Percentiles rank a stretch among this genome's conserved stretches.
phyloP scores from a whole-genome alignment of 2,329 filamentous ascomycete genomes.

The Colletotrichum ledebouriae region DNA sequence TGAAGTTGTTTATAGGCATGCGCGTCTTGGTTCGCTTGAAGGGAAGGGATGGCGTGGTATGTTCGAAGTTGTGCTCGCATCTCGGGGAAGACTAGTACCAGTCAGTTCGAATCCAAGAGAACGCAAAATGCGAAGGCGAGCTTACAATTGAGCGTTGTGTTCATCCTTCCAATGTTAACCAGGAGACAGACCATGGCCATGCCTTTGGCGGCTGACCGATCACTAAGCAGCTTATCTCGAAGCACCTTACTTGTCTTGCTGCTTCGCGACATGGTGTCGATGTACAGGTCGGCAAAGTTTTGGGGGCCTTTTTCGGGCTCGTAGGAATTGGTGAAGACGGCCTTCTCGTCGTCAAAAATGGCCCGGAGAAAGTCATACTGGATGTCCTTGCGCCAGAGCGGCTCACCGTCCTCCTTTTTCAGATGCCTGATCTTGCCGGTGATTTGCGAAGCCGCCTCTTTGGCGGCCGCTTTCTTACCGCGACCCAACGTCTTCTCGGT shows the following conservation, averaged over 20 bases:
- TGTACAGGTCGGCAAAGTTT: conserved; percentile 95
- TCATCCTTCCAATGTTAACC: conserved; percentile 98
- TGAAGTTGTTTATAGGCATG: conserved; percentile 98
- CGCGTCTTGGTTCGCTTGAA: conserved; percentile 94
- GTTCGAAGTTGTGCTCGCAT: conserved; percentile 98
- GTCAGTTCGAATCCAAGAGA: conserved; percentile 42
- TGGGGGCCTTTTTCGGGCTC: conserved; percentile 73
- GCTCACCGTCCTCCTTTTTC: conserved; percentile 90
- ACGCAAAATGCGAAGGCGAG: conserved; percentile 42
- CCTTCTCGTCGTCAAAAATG: conserved; percentile 80
- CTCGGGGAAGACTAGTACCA: conserved; percentile 89
- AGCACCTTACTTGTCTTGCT: conserved; percentile 99
- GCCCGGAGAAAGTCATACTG: conserved; percentile 87
- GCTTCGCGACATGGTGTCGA: conserved; percentile 98
- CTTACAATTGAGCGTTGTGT: conserved; percentile 96
- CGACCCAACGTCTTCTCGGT: conserved; percentile 54
- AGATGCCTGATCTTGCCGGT: conserved; percentile 83
- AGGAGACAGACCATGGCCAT: conserved; percentile 99
- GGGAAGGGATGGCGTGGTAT: conserved; percentile 96
- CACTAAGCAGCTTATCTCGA: conserved; percentile 94
- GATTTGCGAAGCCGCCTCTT: conserved; percentile 54
- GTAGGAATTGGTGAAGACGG: conserved; percentile 92
- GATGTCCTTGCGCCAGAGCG: conserved; percentile 88
- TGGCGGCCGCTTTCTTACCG: conserved; percentile 52
- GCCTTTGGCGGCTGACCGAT: conserved; percentile 91